Base-by-base conservation (phyloP, 805 yeast genomes). In the Nakazawaea siamensis region DNA sequence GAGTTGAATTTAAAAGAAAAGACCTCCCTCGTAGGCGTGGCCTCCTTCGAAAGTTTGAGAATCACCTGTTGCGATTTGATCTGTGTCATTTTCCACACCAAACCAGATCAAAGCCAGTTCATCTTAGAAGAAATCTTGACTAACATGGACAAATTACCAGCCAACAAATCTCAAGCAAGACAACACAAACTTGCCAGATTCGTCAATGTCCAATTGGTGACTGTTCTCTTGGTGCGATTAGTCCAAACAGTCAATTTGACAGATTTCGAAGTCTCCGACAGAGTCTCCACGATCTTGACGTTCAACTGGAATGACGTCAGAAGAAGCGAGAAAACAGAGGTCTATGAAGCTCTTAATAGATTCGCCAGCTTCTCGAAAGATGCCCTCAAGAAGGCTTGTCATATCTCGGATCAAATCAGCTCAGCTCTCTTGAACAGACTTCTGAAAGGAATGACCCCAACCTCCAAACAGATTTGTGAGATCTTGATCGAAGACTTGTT, bases 91-190 rank as follows among this genome's bases (percentile, higher is more conserved):
- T 76, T 71, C 47, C 46, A 49, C 24, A 50, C 47, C 14, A 49
- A 63, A 32, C 54, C 59, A 1, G 68, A 65, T 27, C 94, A 85
- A 46, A 57, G 82, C 37, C 54, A 55, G 1, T 80, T 77, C 47
- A 64, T 85, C 4, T 45, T 83, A 6, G 69, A 69, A 35, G 92
- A 85, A 49, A 45, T 81, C 2, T 45, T 80, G 10, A 54, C 66
- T 2, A 69, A 68, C 36, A 55, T 76, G 35, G 73, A 70, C 31
- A 63, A 58, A 16, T 45, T 77, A 3, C 71, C 82, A 0, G 53
- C 57, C 0, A 60, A 62, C 19, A 76, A 70, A 43, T 27, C 52
- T 0, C 38, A 45, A 4, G 63, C 76, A 0, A 58, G 76, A 32
- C 70, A 65, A 30, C 58, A 54, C 27, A 58, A 61, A 27, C 36